Evolutionary conservation across 441 rosid genomes (phyloP), one percentile per base, ranked within the genome.

Genomic region (Isatis lusitanica): DNA sequence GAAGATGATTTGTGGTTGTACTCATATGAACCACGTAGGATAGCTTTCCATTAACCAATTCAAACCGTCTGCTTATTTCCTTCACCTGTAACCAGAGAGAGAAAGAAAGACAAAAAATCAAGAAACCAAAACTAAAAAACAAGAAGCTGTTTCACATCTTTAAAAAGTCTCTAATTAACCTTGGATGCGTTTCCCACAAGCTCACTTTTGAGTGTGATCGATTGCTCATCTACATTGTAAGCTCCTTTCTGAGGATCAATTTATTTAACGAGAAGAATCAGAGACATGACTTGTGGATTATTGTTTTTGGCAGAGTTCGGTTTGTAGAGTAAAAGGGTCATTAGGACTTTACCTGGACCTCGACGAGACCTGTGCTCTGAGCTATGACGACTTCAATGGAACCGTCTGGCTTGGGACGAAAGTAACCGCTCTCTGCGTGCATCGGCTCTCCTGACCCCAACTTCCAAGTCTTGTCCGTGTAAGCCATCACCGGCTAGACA

Each of bases 161-260:
- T 3, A 6, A n/a, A n/a, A 52, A 28, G 21, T 9, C 53, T 21
- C 2, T 28, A 21, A 21, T 21, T 13, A 40, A 61, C 97, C 91
- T 89, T 86, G n/a, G 90, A 87, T 47, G 94, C 91, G 73, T 91
- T 89, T 60, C 89, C 93, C 40, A 91, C 93, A 68, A 89, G 74
- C 63, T 83, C 77, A 74, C 90, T 91, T 15, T 79, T 84, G 77
- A 91, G 91, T 74, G 74, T 75, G 62, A 91, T 83, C 6, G 68
- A 70, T 71, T 84, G 84, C 10, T 78, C 81, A 46, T 84, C 81
- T 9, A 80, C 78, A 70, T 74, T 63, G 55, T 80, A 82, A 18
- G 77, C 81, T 46, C 90, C 93, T 65, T 85, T 86, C 90, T 86
- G 82, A 38, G 55, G 55, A 61, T 18, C 15, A 4, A 38, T 18